phyloP scores from a whole-genome alignment of 1,284 basidiomycete species.

The Heterobasidion annosum region DNA sequence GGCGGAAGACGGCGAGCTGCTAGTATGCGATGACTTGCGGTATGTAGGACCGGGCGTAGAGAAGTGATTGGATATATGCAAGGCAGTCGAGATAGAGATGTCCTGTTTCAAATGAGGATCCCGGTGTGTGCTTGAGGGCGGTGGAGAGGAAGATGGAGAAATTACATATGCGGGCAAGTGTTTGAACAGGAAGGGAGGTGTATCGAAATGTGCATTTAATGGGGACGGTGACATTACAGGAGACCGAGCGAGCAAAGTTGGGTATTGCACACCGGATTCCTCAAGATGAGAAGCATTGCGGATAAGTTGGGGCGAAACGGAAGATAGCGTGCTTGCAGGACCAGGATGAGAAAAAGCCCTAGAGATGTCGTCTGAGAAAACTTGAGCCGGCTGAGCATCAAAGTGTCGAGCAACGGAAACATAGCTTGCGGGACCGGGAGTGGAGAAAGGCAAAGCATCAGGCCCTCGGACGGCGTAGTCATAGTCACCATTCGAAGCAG shows the following conservation, averaged over 20 bases:
- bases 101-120: neutral
- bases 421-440: conserved; percentile 19
- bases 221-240: neutral
- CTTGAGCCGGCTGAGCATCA: neutral
- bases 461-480: neutral
- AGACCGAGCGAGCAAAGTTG: neutral
- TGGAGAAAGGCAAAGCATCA: conserved; percentile 22
- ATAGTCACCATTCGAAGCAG: neutral
- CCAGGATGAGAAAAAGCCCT: neutral
- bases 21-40: conserved; percentile 41
- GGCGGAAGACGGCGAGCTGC: conserved; percentile 35
- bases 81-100: conserved; percentile 29
- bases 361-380: no score
- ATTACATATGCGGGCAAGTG: neutral
- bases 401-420: neutral
- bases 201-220: neutral
- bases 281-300: neutral
- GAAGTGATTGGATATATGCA: conserved; percentile 2
- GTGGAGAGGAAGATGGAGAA: neutral
- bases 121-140: neutral
- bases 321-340: neutral
- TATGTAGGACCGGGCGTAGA: conserved; percentile 17
- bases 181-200: neutral
- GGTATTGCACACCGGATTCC: neutral
- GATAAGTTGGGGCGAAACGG: neutral